phyloP scores from a whole-genome alignment of 1,139 yeast genomes.

The Spencermartinsiella ligniputridi region DNA sequence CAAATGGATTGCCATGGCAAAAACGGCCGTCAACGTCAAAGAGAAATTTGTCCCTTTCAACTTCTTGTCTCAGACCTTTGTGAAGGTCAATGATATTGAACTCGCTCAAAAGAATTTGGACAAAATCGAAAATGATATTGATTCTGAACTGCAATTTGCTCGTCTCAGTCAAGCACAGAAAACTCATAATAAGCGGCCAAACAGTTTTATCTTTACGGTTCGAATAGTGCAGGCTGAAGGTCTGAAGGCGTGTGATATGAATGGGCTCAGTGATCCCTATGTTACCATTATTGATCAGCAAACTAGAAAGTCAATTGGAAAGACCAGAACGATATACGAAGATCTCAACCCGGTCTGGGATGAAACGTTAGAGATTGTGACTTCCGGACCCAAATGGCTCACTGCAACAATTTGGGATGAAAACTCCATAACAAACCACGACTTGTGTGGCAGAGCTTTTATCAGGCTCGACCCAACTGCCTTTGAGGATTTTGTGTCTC shows the following conservation, averaged over 20 bases:
- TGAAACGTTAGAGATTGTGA: conserved; percentile 69
- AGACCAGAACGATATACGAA: conserved; percentile 61
- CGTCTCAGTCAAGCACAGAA: conserved; percentile 35
- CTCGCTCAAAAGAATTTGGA: conserved; percentile 56
- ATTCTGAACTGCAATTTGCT: conserved; percentile 57
- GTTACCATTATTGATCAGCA: conserved; percentile 63
- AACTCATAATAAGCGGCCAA: conserved; percentile 28
- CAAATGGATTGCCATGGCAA: conserved; percentile 39
- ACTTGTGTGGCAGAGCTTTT: conserved; percentile 64
- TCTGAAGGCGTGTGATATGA: conserved; percentile 49
- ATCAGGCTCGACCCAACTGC: conserved; percentile 61
- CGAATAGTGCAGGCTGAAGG: conserved; percentile 68
- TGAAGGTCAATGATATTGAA: conserved; percentile 69
- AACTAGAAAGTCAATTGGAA: conserved; percentile 57
- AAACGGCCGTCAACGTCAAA: conserved; percentile 39
- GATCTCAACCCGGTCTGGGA: conserved; percentile 80
- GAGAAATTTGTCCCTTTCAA: conserved; percentile 46
- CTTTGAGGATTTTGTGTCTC: conserved; percentile 62
- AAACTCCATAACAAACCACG: conserved; percentile 49
- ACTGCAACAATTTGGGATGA: conserved; percentile 75
- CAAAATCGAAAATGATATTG: conserved; percentile 55
- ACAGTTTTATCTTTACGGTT: conserved; percentile 60
- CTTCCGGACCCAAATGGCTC: conserved; percentile 36
- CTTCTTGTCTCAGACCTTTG: conserved; percentile 62
- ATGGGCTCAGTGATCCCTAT: conserved; percentile 59